Conservation (phyloP, 495 filamentous ascomycete genomes). For the Cercophora scortea region DNA sequence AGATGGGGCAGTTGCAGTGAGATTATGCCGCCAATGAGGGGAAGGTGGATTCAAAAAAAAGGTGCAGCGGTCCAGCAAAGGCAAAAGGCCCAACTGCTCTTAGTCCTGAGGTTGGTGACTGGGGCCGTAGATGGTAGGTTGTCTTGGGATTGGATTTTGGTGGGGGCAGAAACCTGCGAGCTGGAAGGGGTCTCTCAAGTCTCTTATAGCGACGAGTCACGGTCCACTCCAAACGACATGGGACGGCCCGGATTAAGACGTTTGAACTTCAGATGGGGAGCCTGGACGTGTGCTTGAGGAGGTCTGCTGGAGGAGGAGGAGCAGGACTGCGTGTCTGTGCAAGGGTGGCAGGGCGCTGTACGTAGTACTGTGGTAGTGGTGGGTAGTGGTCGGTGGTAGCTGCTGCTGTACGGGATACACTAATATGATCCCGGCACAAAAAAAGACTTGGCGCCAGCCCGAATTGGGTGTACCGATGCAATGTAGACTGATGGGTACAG, state of each 20-base stretch:
- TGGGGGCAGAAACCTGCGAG: too few species aligned
- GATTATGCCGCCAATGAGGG: neutral
- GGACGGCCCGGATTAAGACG: neutral
- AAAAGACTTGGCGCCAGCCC: slow-evolving; percentile 11
- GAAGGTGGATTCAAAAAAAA: neutral
- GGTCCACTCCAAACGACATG: neutral
- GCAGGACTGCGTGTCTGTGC: neutral
- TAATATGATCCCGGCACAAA: slow-evolving; percentile 5
- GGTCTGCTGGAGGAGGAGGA: neutral
- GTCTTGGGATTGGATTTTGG: too few species aligned
- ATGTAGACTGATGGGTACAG: neutral
- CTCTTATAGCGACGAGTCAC: slow-evolving; percentile 6
- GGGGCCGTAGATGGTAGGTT: too few species aligned
- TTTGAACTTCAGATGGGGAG: too few species aligned
- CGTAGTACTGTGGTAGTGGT: neutral
- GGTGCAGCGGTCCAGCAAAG: too few species aligned
- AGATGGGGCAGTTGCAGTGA: neutral
- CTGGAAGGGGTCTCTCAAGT: neutral
- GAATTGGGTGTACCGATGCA: slow-evolving; percentile 10
- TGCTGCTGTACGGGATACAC: too few species aligned
- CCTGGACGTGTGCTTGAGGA: neutral
- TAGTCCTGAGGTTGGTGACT: too few species aligned
- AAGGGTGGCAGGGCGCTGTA: neutral
- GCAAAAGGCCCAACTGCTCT: too few species aligned
- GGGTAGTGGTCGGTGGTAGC: neutral